Conservation (phyloP, 495 filamentous ascomycete species). For the Aspergillus egyptiacus region DNA sequence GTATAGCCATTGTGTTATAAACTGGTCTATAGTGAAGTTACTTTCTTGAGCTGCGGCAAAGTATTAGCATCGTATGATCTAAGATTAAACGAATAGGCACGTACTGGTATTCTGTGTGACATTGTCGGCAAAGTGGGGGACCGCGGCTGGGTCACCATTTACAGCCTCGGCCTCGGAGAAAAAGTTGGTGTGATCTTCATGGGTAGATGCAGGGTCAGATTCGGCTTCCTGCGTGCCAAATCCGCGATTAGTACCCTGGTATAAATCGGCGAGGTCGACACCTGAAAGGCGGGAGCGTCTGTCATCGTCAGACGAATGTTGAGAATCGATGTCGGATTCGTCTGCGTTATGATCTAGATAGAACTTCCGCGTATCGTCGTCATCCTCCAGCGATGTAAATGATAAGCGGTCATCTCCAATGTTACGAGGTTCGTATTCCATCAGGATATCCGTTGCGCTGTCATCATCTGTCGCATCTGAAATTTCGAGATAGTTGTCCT, state of each 20-base stretch:
- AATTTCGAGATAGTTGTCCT: constrained; percentile 19
- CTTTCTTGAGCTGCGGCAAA: constrained; percentile 32
- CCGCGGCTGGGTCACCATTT: constrained; percentile 11
- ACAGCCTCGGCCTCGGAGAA: constrained; percentile 19
- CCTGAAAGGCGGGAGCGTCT: constrained; percentile 17
- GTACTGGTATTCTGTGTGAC: constrained; percentile 35
- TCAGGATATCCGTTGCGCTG: constrained; percentile 21
- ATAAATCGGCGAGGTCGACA: constrained; percentile 34
- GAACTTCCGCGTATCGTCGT: constrained; percentile 35
- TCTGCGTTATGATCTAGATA: constrained; percentile 30
- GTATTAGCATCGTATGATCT: constrained; percentile 9
- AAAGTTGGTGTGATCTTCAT: constrained; percentile 18
- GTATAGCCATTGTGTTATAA: constrained; percentile 38
- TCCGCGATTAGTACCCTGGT: constrained; percentile 22
- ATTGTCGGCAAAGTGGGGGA: constrained; percentile 26
- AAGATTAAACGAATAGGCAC: constrained; percentile 4
- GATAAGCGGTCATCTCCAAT: constrained; percentile 15
- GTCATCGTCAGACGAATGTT: background rate
- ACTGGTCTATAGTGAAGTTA: constrained; percentile 41
- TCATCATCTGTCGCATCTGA: constrained; percentile 21
- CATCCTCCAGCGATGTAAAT: constrained; percentile 19
- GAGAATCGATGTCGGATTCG: constrained; percentile 15
- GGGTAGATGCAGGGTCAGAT: constrained; percentile 7
- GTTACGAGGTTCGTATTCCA: constrained; percentile 26
- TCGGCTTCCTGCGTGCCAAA: constrained; percentile 13